Base-by-base conservation (phyloP, 371 early-diverging fungal species). In the Mortierella sp. region DNA sequence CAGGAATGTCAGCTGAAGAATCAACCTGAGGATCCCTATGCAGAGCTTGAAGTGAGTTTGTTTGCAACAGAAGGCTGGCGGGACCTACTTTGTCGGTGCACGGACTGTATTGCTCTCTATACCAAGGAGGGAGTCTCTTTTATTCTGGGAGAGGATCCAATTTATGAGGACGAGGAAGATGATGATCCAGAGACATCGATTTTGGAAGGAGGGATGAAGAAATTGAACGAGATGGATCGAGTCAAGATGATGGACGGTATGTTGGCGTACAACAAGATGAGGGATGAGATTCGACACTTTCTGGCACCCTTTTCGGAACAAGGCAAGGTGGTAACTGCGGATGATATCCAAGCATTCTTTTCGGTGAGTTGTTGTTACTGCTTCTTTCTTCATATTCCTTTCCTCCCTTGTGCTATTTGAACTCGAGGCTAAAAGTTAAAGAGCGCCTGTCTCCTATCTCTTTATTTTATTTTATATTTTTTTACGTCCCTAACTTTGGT, bases 281-380 rank as follows among this genome's bases (percentile, higher is more conserved):
- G 89, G 60, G 84, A 84, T 43, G 87, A 88, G 45, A 82, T 95
- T 47, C 93, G 89, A 45, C 82, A 72, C 11, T 96, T 86, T 68
- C 75, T 96, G 50, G 75, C 83, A 16, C 82, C 84, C 5, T 95
- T 95, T 80, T 92, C 92, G 15, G 86, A 84, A n/a, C 74, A 86
- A 7, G 93, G 92, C 55, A 85, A 87, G 64, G 86, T 90, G 0
- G 94, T 96, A 3, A 93, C 93, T 0, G 87, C 86, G 60, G 82
- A 88, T 45, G 96, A 96, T 68, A 88, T 96, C 19, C 77, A 84
- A 45, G 83, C 74, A 15, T 94, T 94, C 62, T 95, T 96, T 83
- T 86, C 87, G 67, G 81, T 80, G 37, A 37, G 37, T 37, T 3
- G 37, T 3, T 3, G 37, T 46, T 46, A 46, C 9, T 46, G 50